Evolutionary conservation across 768 basidiomycete species (phyloP), one percentile per base, ranked within the genome.

Genomic region (Trametes cubensis): DNA sequence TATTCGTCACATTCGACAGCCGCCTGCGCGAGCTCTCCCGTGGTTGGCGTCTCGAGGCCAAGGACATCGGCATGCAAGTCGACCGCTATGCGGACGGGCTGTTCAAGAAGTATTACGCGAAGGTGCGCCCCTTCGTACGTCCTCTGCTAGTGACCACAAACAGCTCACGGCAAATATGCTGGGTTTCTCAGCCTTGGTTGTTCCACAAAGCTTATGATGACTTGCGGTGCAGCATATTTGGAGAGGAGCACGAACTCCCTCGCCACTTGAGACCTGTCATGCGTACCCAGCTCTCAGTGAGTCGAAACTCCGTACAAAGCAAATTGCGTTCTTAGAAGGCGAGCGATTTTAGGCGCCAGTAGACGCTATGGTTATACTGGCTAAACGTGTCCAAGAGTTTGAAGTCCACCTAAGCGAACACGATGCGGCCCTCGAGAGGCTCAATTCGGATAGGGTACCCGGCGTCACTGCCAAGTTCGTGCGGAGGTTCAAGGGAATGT

Each of bases 81-180:
- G 53, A 52, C 17, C 62, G 62, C 6, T 63, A 58, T 23, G 57
- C 57, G 1, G 62, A 63, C 40, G 62, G 62, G 17, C 30, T 63
- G 4, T 63, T 63, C 57, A 53, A 25, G 15, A 59, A 59, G 17
- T 44, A 23, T 20, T 49, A 45, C 30, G 15, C 7, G 1, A 30
- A 50, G 41, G 61, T 62, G 17, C 1, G 54, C 23, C 4, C 7
- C n/a, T 34, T 2, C 10, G 34, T 11, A 34, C 10, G 34, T 2
- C 10, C 34, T 11, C 34, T 28, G 28, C 28, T 7, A 7, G 28
- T 28, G 28, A 28, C 7, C 28, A 28, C 7, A 7, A 28, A 4
- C 28, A 28, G 28, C 28, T 28, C 28, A 28, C 28, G 7, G 7
- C 28, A 7, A 2, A 34, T 34, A 6, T 10, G 2, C 10, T 11